Percentiles rank a stretch among this genome's conserved stretches.
Evolutionary conservation across 2,329 filamentous ascomycete species (phyloP).

Genomic region (Teratosphaeria pseudoeucalypti): DNA sequence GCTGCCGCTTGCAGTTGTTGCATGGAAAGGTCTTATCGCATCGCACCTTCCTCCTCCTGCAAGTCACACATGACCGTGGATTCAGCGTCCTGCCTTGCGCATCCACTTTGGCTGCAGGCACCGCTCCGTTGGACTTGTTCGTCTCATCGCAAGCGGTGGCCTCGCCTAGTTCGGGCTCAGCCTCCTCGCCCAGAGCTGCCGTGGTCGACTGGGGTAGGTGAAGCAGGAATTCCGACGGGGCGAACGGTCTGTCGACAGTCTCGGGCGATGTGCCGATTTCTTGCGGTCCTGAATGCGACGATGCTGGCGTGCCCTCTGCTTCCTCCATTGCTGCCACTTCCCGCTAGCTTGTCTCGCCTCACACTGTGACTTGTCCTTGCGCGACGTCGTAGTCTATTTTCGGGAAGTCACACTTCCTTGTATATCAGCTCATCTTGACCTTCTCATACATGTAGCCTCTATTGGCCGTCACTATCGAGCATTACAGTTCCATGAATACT

Average conservation of each 20-base stretch:
- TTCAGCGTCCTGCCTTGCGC: constrained; percentile 26
- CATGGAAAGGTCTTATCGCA: constrained; percentile 72
- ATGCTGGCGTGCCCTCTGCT: neutral
- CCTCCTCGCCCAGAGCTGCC: constrained; percentile 5
- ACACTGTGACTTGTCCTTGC: neutral
- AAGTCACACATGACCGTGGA: constrained; percentile 41
- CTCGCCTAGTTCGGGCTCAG: constrained; percentile 1
- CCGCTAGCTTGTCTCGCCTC: neutral
- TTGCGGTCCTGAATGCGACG: neutral
- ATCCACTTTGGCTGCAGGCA: constrained; percentile 15
- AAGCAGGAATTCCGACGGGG: constrained; percentile 16
- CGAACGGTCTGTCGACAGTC: neutral
- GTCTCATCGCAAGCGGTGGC: neutral
- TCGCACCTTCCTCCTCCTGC: constrained; percentile 55
- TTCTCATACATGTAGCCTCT: neutral
- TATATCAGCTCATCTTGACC: neutral
- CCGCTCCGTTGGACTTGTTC: neutral
- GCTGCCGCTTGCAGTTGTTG: constrained; percentile 60
- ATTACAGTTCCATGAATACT: constrained; percentile 4
- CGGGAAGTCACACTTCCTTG: neutral
- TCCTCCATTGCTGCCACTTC: neutral
- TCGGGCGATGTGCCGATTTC: neutral
- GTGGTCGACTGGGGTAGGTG: constrained; percentile 14
- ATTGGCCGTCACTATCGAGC: neutral
- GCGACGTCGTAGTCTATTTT: neutral